phyloP scores from a whole-genome alignment of 2,329 filamentous ascomycete species.

The Pseudogymnoascus sp. region DNA sequence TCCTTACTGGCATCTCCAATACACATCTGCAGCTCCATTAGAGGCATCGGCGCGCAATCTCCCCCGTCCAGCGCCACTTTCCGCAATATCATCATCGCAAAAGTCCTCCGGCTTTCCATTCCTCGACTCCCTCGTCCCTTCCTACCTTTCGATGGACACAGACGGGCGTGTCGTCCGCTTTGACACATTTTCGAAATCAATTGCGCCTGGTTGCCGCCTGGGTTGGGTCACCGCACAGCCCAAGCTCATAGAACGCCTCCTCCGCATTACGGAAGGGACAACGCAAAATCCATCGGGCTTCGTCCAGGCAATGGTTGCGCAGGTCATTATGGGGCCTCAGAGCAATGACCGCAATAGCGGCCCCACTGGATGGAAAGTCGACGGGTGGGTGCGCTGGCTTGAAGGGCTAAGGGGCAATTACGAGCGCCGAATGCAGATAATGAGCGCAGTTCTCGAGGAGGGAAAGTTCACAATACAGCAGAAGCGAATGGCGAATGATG shows the following conservation, averaged over 20 bases:
- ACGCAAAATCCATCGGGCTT: slow-evolving; percentile 87
- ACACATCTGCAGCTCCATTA: slow-evolving; percentile 53
- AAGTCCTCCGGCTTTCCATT: slow-evolving; percentile 62
- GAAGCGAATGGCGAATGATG: slow-evolving; percentile 38
- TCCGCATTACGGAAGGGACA: slow-evolving; percentile 64
- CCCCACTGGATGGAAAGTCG: slow-evolving; percentile 60
- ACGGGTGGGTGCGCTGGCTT: slow-evolving; percentile 88
- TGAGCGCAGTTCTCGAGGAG: slow-evolving; percentile 66
- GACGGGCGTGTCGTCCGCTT: slow-evolving; percentile 83
- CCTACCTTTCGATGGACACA: slow-evolving; percentile 70
- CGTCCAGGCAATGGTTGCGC: slow-evolving; percentile 72
- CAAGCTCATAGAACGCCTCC: slow-evolving; percentile 62
- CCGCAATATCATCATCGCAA: slow-evolving; percentile 22
- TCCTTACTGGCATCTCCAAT: slow-evolving; percentile 93
- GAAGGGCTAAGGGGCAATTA: slow-evolving; percentile 76
- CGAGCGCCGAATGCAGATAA: slow-evolving; percentile 72
- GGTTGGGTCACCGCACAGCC: slow-evolving; percentile 89
- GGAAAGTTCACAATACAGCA: slow-evolving; percentile 57
- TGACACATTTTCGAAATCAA: slow-evolving; percentile 90
- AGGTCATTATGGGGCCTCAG: slow-evolving; percentile 65
- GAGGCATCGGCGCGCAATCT: slow-evolving; percentile 25
- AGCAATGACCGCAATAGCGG: slow-evolving; percentile 42
- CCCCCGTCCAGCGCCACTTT: not conserved
- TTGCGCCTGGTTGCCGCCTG: slow-evolving; percentile 80
- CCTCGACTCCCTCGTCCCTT: slow-evolving; percentile 74